Conservation (phyloP, 208 protist genomes). For the Herpetomonas muscarum region DNA sequence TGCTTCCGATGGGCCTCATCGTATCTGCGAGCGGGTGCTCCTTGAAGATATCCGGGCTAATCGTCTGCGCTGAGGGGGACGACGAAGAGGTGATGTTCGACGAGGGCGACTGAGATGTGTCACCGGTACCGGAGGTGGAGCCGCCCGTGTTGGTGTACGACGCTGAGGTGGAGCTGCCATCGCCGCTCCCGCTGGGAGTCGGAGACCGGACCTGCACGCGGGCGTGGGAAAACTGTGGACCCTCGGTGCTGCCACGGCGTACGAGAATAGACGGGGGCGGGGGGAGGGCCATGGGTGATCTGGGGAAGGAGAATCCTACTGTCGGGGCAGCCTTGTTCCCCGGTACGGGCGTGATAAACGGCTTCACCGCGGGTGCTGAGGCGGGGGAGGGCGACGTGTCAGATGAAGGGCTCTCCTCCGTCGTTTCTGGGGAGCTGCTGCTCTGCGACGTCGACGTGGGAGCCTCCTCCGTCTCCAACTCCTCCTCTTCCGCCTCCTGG, state of each 20-base stretch:
- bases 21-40: too few species aligned
- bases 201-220: slow-evolving; percentile 28
- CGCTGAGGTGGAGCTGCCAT: background rate
- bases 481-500: background rate
- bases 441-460: background rate
- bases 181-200: background rate
- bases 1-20: too few species aligned
- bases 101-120: background rate
- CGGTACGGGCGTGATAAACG: background rate
- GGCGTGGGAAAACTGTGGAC: slow-evolving; percentile 2
- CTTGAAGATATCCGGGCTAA: too few species aligned
- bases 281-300: slow-evolving; percentile 10
- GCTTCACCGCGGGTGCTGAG: background rate
- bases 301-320: slow-evolving; percentile 16
- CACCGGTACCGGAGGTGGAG: background rate
- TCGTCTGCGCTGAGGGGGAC: background rate
- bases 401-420: background rate
- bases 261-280: slow-evolving; percentile 30
- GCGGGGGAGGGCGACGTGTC: background rate
- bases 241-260: slow-evolving; percentile 6
- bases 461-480: background rate
- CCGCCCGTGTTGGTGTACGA: background rate
- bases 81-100: background rate
- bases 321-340: background rate
- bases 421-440: background rate